Base-by-base conservation (phyloP, 352 stramenopile species). In the Pythium brachiatum region DNA sequence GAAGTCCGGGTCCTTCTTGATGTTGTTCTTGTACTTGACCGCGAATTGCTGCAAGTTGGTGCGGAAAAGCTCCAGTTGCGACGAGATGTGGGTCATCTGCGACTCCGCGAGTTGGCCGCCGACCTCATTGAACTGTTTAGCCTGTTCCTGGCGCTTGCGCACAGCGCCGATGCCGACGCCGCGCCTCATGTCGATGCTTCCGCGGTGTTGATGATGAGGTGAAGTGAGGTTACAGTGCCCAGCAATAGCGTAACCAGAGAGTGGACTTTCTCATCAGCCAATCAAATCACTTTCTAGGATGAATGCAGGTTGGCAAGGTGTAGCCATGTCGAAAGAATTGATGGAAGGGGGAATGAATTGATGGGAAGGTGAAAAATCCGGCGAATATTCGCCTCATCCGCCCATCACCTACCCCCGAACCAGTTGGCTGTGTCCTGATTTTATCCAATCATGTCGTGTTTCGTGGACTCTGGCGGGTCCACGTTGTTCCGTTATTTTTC, bases 1-100 rank as follows among this genome's bases (percentile, higher is more conserved):
- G 70, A 98, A 98, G 41, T 95, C 87, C 0, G 95, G 90, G 73
- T 98, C 95, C 56, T 93, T 92, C 72, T 96, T 97, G 72, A 98
- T 98, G 62, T 95, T 90, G 69, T 84, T 89, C 76, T 97, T 98
- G 82, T 98, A 93, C 72, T 98, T 97, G 57, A 88, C 55, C 1
- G 95, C 95, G 63, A 98, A 98, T 55, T 93, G 76, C 68, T 97
- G 85, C 53, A 98, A 75, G 57, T 95, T 93, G n/a, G 74, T 81
- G 55, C 95, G 94, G 71, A 98, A 98, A 0, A 90, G 78, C 50
- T 90, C 82, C 27, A 98, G 73, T 68, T 98, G 83, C 48, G 79
- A 68, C 16, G 81, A 80, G 47, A 97, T 84, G 38, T 96, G 86
- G 39, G 75, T 67, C 29, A 97, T 60, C 46, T 96, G 87, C 8